These are phyloP conservation scores for Schizosaccharomyces lindneri DNA, from an alignment of 805 yeast genomes.

Conservation along the genomic window DNA sequence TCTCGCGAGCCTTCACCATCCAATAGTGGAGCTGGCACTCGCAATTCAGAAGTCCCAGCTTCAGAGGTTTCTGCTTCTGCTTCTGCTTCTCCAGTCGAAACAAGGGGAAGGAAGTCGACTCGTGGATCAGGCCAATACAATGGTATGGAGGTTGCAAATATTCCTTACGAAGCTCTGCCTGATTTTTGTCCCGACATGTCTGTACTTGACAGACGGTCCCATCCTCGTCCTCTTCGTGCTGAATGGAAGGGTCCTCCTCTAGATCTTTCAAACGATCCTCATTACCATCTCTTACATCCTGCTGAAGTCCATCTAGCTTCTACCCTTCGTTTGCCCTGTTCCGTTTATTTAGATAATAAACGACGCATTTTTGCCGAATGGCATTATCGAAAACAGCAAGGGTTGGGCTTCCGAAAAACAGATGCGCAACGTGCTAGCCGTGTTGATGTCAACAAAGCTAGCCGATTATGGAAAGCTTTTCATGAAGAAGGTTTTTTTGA, in stretches of 20 bases:
- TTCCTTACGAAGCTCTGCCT: constrained; percentile 19
- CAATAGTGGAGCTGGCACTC: not conserved
- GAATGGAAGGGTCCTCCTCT: constrained; percentile 98
- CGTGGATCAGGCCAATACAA: not conserved
- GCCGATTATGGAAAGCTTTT: constrained; percentile 68
- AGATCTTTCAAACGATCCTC: constrained; percentile 30
- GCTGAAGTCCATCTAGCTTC: constrained; percentile 75
- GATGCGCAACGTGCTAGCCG: constrained; percentile 96
- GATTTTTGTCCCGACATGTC: constrained; percentile 53
- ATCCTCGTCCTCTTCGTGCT: constrained; percentile 44
- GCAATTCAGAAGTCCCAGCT: not conserved
- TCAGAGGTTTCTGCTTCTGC: not conserved
- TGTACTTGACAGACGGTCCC: constrained; percentile 18
- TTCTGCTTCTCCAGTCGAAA: not conserved
- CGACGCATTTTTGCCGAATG: constrained; percentile 74
- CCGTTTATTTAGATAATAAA: constrained; percentile 51
- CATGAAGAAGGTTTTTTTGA: constrained; percentile 82
- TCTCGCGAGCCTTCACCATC: not conserved
- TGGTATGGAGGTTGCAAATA: not conserved
- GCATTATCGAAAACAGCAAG: constrained; percentile 40
- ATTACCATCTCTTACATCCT: constrained; percentile 75
- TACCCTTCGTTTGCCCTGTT: constrained; percentile 67
- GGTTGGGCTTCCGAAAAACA: constrained; percentile 73
- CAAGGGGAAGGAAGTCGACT: not conserved
- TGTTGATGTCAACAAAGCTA: constrained; percentile 89